A percentile compares a stretch with the other conserved stretches of the same genome.
phyloP scores from a whole-genome alignment of 2,329 filamentous ascomycete genomes.

The Leptographium lundbergii region DNA sequence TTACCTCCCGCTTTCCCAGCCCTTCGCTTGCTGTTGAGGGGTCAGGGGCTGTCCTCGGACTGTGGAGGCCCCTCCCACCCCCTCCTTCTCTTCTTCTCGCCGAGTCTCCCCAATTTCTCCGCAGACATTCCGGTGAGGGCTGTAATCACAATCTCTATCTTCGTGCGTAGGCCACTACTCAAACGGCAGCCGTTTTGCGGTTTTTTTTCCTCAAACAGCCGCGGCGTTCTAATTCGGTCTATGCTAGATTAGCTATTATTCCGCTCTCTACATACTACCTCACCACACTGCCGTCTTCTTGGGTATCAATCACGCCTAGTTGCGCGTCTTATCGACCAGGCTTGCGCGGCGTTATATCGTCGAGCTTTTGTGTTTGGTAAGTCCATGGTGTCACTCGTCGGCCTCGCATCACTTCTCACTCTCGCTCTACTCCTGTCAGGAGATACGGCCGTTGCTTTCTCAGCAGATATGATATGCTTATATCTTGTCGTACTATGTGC shows the following conservation, averaged over 20 bases:
- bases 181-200: neutral
- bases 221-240: neutral
- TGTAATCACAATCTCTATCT: neutral
- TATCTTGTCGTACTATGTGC: neutral
- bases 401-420: no score
- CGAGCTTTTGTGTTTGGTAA: no score
- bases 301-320: no score
- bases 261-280: neutral
- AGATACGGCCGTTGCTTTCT: no score
- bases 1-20: neutral
- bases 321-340: no score
- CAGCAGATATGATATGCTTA: no score
- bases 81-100: neutral
- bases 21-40: neutral
- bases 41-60: neutral
- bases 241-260: neutral
- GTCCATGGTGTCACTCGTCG: no score
- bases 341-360: no score
- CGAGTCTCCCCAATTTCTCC: neutral
- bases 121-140: neutral
- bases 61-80: neutral
- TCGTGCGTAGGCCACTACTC: neutral
- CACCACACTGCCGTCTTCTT: no score
- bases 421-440: no score
- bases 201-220: neutral